Conservation (phyloP, 1,139 yeast genomes). For the Saccharomyces hybrid region DNA sequence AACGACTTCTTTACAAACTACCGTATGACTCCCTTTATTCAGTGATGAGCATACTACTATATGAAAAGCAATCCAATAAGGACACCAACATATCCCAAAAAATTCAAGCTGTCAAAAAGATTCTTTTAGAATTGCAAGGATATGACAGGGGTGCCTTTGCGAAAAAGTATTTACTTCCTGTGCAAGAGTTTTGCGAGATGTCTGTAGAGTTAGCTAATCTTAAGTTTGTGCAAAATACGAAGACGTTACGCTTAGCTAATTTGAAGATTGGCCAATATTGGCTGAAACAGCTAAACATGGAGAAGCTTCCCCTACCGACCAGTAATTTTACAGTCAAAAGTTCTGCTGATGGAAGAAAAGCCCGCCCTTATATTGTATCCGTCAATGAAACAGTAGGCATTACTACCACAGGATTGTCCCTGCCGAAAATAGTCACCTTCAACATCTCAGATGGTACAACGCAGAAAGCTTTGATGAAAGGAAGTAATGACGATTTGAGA, state of each 20-base stretch:
- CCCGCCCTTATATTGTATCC: slow-evolving; percentile 42
- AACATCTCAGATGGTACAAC: slow-evolving; percentile 48
- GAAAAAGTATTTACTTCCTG: slow-evolving; percentile 33
- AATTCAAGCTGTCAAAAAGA: slow-evolving; percentile 43
- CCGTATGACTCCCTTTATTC: slow-evolving; percentile 76
- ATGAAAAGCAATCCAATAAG: slow-evolving; percentile 30
- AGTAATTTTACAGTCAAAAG: slow-evolving; percentile 37
- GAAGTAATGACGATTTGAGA: slow-evolving; percentile 83
- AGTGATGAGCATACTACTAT: slow-evolving; percentile 49
- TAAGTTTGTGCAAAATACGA: slow-evolving; percentile 35
- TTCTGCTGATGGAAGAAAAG: slow-evolving; percentile 33
- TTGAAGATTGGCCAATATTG: slow-evolving; percentile 47
- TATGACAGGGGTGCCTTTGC: slow-evolving; percentile 18
- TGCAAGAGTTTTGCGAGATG: slow-evolving; percentile 46
- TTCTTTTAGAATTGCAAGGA: slow-evolving; percentile 37
- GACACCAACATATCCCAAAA: slow-evolving; percentile 40
- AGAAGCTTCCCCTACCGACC: slow-evolving; percentile 66
- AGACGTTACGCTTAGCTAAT: slow-evolving; percentile 35
- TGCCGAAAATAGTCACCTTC: slow-evolving; percentile 69
- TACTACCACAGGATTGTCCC: slow-evolving; percentile 77
- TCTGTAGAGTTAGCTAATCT: slow-evolving; percentile 46
- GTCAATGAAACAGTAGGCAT: slow-evolving; percentile 45
- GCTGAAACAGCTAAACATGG: slow-evolving; percentile 41
- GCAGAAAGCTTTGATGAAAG: slow-evolving; percentile 62
- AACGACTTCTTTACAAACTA: slow-evolving; percentile 48